These are phyloP conservation scores for Aspergillus sp. DNA, from an alignment of 2,329 filamentous ascomycete species.

Conservation along the genomic window DNA sequence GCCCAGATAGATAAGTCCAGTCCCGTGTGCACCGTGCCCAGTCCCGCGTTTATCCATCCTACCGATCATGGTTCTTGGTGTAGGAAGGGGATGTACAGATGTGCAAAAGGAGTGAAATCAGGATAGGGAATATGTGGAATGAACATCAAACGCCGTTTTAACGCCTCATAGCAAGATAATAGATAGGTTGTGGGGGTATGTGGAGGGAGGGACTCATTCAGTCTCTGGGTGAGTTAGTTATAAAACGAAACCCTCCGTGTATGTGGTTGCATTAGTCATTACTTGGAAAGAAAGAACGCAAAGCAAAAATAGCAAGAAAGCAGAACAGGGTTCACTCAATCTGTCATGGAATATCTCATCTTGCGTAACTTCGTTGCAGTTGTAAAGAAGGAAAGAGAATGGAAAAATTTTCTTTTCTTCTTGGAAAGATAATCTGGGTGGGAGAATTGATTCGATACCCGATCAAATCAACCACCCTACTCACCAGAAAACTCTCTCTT, in stretches of 20 bases:
- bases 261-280: slow-evolving; percentile 11
- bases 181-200: background rate
- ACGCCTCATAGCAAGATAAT: slow-evolving; percentile 1
- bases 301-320: slow-evolving; percentile 7
- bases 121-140: background rate
- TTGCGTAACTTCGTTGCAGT: slow-evolving; percentile 14
- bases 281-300: background rate
- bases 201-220: background rate
- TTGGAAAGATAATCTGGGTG: background rate
- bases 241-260: too few relatives aligned
- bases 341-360: slow-evolving; percentile 11
- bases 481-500: background rate
- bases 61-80: background rate
- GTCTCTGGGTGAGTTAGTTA: too few relatives aligned
- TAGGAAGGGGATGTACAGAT: too few relatives aligned
- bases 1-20: background rate
- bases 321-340: slow-evolving; percentile 10
- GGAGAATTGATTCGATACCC: background rate
- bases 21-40: background rate
- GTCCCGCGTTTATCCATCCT: background rate
- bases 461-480: background rate
- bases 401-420: too few relatives aligned
- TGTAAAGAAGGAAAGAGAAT: background rate
- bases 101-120: too few relatives aligned
- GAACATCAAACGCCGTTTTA: background rate